Evolutionary conservation across 148 eudicot genomes (phyloP).

Genomic region (Arbutus unedo): DNA sequence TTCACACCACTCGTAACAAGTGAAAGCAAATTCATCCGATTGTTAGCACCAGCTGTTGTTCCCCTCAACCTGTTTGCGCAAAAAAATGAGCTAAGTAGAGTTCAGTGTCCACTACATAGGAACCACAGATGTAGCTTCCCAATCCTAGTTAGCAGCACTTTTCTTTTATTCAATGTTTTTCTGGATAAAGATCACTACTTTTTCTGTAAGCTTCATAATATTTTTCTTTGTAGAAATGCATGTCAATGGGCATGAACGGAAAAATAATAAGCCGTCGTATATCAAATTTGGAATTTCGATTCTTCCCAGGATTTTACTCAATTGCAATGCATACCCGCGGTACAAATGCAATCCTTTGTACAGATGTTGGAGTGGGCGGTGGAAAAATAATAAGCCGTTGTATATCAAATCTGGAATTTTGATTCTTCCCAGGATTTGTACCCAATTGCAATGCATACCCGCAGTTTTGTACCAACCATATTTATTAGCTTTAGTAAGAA

Average conservation of each 20-base stretch:
- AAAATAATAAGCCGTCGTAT: background rate
- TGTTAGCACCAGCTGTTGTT: slow-evolving; percentile 80
- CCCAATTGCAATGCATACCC: background rate
- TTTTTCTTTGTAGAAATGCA: background rate
- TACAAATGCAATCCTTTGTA: no score
- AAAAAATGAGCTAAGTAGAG: background rate
- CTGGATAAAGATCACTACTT: background rate
- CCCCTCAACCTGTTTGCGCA: slow-evolving; percentile 65
- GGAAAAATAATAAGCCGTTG: background rate
- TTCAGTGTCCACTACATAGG: background rate
- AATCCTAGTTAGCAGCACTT: background rate
- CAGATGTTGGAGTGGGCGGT: no score
- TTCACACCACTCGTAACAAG: slow-evolving; percentile 84
- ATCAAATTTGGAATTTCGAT: background rate
- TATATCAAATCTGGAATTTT: background rate
- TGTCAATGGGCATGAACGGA: background rate
- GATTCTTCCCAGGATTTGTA: background rate
- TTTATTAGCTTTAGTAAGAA: background rate
- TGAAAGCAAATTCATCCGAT: slow-evolving; percentile 79
- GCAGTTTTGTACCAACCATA: no score
- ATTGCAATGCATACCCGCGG: background rate
- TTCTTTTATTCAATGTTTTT: background rate
- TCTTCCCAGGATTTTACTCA: background rate
- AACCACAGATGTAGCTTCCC: background rate
- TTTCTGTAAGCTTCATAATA: background rate